Evolutionary conservation across 2,329 filamentous ascomycete species (phyloP), one percentile per base, ranked within the genome.

Genomic region (Trichoderma sp.): DNA sequence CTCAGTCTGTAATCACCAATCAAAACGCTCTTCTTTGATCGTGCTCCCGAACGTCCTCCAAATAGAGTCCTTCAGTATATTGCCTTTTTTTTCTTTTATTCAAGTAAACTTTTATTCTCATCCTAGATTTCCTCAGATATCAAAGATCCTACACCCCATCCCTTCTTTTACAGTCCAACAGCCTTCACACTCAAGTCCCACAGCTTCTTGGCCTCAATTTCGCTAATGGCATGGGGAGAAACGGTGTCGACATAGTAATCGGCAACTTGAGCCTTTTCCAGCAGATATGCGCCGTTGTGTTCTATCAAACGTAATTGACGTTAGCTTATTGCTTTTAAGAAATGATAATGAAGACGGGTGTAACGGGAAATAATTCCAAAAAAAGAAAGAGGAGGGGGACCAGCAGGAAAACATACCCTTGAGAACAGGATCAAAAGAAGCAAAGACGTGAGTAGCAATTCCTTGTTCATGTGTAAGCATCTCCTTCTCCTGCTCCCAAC

Each of bases 121-220:
- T 20, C n/a, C 0, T 6, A n/a, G 9, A 11, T 50, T 20, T 47
- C 6, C n/a, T 43, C n/a, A n/a, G n/a, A n/a, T n/a, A n/a, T n/a
- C n/a, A n/a, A n/a, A n/a, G n/a, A n/a, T n/a, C n/a, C n/a, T n/a
- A n/a, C n/a, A n/a, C n/a, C n/a, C n/a, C n/a, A n/a, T n/a, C n/a
- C n/a, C n/a, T n/a, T n/a, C n/a, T n/a, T n/a, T n/a, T n/a, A 67
- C 32, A 67, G 6, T 0, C 78, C 80, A n/a, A 85, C 83, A 63
- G 86, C 74, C 73, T 82, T 76, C 77, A 85, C 83, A n/a, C 82
- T 85, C 61, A 85, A 57, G 57, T 78, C 78, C 85, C 85, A 87
- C 47, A 86, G 75, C 76, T 75, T 83, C 71, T 83, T 81, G 0
- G 85, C 84, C 63, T 81, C 79, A 8, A 80, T 17, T 2, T 71